Base-by-base conservation (phyloP, 1,284 basidiomycete genomes). In the Ganoderma leucocontextum region DNA sequence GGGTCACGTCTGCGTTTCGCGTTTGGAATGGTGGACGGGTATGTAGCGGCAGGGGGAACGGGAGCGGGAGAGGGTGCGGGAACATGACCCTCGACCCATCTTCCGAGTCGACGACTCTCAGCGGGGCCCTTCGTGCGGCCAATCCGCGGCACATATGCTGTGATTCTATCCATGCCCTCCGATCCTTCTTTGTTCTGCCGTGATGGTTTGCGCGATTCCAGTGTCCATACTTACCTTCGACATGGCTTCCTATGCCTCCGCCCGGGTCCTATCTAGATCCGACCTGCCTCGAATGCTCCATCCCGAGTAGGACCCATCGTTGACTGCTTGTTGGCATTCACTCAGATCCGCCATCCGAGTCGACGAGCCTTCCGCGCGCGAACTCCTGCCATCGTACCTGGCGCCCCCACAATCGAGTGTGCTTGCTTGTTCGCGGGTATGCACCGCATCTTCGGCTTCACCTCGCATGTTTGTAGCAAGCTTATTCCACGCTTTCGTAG, bases 401-500 rank as follows among this genome's bases (percentile, higher is more conserved):
- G 35, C 7, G 10, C 22, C 55, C 12, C 17, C 25, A 25, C 44
- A n/a, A 22, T 12, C 47, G 22, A 49, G 22, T 8, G 9, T 38
- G 55, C 9, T 12, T 4, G 55, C 22, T 33, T 15, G 13, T 19
- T 53, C 7, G 22, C n/a, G 25, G 53, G 29, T 15, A 13, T 19
- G 25, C 53, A 55, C 17, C 53, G 53, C 55, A 58, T 36, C 55
- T 7, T 17, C 29, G 17, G 15, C 33, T 58, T 36, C 55, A 58
- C 19, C 35, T 35, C 55, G 55, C 55, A 36, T 17, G 19, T 47
- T 5, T n/a, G n/a, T 10, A 17, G 55, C 55, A 38, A 58, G 55
- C 55, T 19, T 58, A 58, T 58, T 38, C 55, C 55, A 58, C 55
- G 35, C 35, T 58, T 12, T 22, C 55, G 19, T n/a, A 5, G 17